Evolutionary conservation across 2,329 filamentous ascomycete species (phyloP), one percentile per base, ranked within the genome.

Genomic region (Venturiaceae sp.): DNA sequence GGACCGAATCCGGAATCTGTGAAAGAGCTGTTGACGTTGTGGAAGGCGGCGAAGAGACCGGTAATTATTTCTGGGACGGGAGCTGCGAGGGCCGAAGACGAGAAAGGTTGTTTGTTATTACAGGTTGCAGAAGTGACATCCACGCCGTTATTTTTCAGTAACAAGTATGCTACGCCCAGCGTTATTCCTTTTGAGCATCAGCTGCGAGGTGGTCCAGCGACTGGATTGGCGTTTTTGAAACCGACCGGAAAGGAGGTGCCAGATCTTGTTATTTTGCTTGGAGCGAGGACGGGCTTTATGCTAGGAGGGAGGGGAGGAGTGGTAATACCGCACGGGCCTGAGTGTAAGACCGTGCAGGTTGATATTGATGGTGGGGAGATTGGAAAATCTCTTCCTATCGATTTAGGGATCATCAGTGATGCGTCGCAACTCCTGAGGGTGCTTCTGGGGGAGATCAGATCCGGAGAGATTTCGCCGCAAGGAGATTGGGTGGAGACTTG

Each of bases 361-460:
- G 75, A 77, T 58, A 64, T 71, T 5, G 75, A 77, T 53, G 73
- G 71, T 5, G 60, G 61, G 2, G 75, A 77, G 60, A 75, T 77
- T 3, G 74, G 74, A 2, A 71, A 73, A n/a, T 71, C 71, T 0
- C 64, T 69, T 26, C 66, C 71, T 11, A 65, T 76, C 26, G 68
- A 74, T 30, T 62, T 76, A 4, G 74, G 73, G 1, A 73, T 77
- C 33, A 68, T 76, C 2, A 72, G 73, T 3, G 74, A 76, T 59
- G 67, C 68, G 3, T 64, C 60, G 5, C 65, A 71, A 26, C 71
- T 74, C 56, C 63, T 71, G 21, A 59, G 60, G 1, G 67, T 70
- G 0, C 53, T 74, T 6, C 36, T 55, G 33, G n/a, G 8, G 64
- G 65, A 50, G 53, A 58, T 7, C 59, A 64, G 13, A 34, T 67